Evolutionary conservation across 345 rosid genomes (phyloP), one percentile per base, ranked within the genome.

Genomic region (Salix suchowensis): DNA sequence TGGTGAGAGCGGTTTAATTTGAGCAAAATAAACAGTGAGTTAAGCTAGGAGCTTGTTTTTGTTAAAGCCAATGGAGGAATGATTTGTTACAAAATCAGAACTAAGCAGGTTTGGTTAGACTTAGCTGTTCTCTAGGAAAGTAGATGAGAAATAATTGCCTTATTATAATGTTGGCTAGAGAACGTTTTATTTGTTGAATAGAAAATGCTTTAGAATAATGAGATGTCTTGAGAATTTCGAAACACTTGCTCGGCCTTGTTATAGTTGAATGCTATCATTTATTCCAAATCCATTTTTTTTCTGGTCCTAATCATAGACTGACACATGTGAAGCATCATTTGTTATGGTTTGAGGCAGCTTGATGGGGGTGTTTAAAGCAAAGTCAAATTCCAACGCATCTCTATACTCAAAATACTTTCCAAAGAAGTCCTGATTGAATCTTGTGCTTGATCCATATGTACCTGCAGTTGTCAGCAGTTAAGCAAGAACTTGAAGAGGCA

Each of bases 401-500:
- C 19, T 8, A 64, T 50, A 48, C 30, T 34, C 2, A 2, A 60
- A 19, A 58, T 58, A 30, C 11, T 65, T 8, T 2, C 44, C 12
- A 15, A 80, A 19, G 15, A 30, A 39, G 24, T 58, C 44, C 5
- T 54, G 24, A 2, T 40, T n/a, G 32, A 10, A 52, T 70, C 67
- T 70, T 73, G 55, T 78, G 46, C 23, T 61, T 67, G 26, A 67
- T 71, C 64, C 11, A 21, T 73, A 50, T 78, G 21, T 80, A 72
- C 73, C 24, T 76, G 81, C 85, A 96, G 99, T 74, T 96, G 79
- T 82, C 83, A 34, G 78, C 88, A 44, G 84, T 92, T 60, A 92
- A 84, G 83, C 88, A 83, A 83, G 98, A 96, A 82, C 94, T 94
- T 70, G 93, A 94, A 88, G 99, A 94, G 73, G 90, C 91, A n/a